These are phyloP conservation scores for Neoboletus magnificus DNA, from an alignment of 768 basidiomycete genomes.

Conservation along the genomic window DNA sequence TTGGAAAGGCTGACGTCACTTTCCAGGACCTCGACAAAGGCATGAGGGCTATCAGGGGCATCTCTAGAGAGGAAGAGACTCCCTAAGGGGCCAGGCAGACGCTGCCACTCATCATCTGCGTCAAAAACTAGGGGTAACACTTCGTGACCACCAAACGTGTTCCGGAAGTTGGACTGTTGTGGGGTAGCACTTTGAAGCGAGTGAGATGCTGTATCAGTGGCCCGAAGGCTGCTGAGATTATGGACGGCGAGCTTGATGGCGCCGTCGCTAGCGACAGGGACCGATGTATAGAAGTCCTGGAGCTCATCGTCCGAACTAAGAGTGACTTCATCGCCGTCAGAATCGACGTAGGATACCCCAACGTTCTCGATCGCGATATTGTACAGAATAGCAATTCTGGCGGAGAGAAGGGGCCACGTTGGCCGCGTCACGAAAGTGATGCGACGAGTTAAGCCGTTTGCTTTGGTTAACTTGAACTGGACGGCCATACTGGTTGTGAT, in stretches of 20 bases:
- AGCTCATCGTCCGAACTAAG: conserved; percentile 75
- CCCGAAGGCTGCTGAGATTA: conserved; percentile 46
- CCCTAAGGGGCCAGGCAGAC: conserved; percentile 41
- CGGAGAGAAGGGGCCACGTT: conserved; percentile 54
- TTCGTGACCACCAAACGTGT: conserved; percentile 54
- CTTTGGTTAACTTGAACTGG: conserved; percentile 65
- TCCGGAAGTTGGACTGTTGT: conserved; percentile 44
- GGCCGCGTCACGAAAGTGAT: conserved; percentile 51
- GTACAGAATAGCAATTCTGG: conserved; percentile 52
- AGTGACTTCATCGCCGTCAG: conserved; percentile 73
- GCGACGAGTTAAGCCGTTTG: conserved; percentile 57
- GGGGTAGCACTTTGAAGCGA: conserved; percentile 33
- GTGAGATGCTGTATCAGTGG: conserved; percentile 30
- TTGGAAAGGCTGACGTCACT: conserved; percentile 37
- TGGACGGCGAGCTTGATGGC: conserved; percentile 60
- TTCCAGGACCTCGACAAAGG: conserved; percentile 58
- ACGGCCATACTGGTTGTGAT: conserved; percentile 43
- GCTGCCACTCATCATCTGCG: conserved; percentile 64
- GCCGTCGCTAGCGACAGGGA: conserved; percentile 19
- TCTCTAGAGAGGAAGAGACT: conserved; percentile 38
- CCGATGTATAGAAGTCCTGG: conserved; percentile 59
- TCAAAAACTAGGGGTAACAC: conserved; percentile 46
- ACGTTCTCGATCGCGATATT: conserved; percentile 54
- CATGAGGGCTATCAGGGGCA: conserved; percentile 49
- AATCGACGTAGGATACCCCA: conserved; percentile 69